These are phyloP conservation scores for Penicillium odoratum DNA, from an alignment of 495 filamentous ascomycete species.

Conservation along the genomic window DNA sequence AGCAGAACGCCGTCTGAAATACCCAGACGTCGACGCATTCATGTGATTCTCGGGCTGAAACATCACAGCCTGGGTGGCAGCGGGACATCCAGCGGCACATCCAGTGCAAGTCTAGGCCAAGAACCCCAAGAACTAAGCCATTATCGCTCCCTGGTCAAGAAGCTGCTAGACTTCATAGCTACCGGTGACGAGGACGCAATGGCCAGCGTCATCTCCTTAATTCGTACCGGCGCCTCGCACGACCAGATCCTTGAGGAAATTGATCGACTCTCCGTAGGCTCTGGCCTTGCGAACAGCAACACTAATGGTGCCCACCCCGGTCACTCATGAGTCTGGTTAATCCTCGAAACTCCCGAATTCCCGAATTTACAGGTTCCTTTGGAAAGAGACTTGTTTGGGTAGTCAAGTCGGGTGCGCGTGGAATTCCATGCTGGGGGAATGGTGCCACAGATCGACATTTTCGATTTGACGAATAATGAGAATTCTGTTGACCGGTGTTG, in stretches of 20 bases:
- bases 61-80: background rate
- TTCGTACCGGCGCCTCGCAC: conserved; percentile 38
- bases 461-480: background rate
- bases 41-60: background rate
- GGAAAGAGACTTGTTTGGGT: background rate
- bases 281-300: background rate
- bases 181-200: conserved; percentile 28
- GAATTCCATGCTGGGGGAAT: background rate
- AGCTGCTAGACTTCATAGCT: conserved; percentile 30
- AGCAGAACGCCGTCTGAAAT: background rate
- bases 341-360: background rate
- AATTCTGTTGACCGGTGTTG: background rate
- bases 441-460: background rate
- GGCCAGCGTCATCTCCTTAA: conserved; percentile 26
- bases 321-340: background rate
- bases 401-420: background rate
- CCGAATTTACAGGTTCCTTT: background rate
- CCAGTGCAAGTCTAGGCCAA: background rate
- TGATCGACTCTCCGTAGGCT: conserved; percentile 12
- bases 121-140: conserved; percentile 20
- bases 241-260: conserved; percentile 29
- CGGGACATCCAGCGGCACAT: background rate
- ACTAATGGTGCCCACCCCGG: background rate
- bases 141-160: conserved; percentile 31
- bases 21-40: background rate